These are phyloP conservation scores for Gossypium anomalum DNA, from an alignment of 345 rosid species.

Conservation along the genomic window DNA sequence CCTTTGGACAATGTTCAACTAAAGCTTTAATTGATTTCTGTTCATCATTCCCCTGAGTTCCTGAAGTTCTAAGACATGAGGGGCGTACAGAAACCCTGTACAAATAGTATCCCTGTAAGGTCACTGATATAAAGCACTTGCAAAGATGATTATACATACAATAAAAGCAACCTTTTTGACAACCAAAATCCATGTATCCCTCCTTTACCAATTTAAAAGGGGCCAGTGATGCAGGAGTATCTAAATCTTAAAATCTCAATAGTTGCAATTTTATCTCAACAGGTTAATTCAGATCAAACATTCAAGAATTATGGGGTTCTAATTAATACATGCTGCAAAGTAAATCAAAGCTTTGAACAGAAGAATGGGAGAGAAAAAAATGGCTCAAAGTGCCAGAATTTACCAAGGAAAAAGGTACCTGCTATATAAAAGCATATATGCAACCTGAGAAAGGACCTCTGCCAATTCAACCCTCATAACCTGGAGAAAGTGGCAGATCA, in stretches of 20 bases:
- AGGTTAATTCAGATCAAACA: neutral
- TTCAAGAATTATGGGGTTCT: neutral
- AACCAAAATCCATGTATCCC: neutral
- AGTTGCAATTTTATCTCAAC: neutral
- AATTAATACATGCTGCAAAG: neutral
- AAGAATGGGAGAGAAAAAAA: neutral
- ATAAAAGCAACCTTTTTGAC: neutral
- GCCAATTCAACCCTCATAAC: conserved; percentile 62
- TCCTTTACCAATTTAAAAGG: neutral
- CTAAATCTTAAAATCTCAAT: neutral
- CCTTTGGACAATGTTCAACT: conserved; percentile 24
- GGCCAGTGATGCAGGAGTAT: too few species aligned
- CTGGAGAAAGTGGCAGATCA: conserved; percentile 32
- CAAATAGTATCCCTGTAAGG: conserved; percentile 19
- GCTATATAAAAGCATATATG: conserved; percentile 95
- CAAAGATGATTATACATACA: neutral
- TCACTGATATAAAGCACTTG: neutral
- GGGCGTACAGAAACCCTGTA: conserved; percentile 14
- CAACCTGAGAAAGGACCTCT: conserved; percentile 87
- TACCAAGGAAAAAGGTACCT: conserved; percentile 39
- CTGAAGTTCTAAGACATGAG: conserved; percentile 23
- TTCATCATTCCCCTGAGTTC: conserved; percentile 22
- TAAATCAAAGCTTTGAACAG: neutral
- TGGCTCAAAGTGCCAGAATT: neutral
- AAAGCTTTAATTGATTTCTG: conserved; percentile 18